Percentiles rank a stretch among this genome's conserved stretches.
These are phyloP conservation scores for Clathrus columnatus DNA, from an alignment of 768 basidiomycete species.

Conservation along the genomic window DNA sequence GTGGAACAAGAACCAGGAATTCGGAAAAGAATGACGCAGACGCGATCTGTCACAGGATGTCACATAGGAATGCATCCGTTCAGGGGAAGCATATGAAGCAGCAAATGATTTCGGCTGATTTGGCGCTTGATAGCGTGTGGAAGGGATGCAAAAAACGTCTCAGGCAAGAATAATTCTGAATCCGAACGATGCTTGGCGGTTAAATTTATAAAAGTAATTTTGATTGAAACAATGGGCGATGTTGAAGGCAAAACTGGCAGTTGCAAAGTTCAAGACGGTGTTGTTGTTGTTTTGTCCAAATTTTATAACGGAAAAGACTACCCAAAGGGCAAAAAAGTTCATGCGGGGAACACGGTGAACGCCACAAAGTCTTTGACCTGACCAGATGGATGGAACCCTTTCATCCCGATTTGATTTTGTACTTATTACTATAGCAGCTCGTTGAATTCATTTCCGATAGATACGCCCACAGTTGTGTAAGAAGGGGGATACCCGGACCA, in stretches of 20 bases:
- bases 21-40: background rate
- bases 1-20: background rate
- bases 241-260: too few species aligned
- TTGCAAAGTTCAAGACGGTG: too few species aligned
- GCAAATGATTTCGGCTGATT: background rate
- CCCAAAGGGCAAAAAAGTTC: background rate
- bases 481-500: background rate
- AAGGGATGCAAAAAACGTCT: too few species aligned
- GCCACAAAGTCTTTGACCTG: slow-evolving; percentile 7
- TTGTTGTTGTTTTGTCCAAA: too few species aligned
- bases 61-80: background rate
- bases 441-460: slow-evolving; percentile 1
- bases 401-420: background rate
- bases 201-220: background rate
- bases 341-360: background rate
- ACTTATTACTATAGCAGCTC: background rate
- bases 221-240: background rate
- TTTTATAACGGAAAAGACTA: background rate
- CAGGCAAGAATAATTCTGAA: background rate
- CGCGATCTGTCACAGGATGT: background rate
- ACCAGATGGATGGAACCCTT: background rate
- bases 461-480: slow-evolving; percentile 1
- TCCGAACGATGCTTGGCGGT: background rate
- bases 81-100: background rate
- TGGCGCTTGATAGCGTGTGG: background rate